Conservation (phyloP, 164 flowering plant species). For the Euptelea pleiosperma region DNA sequence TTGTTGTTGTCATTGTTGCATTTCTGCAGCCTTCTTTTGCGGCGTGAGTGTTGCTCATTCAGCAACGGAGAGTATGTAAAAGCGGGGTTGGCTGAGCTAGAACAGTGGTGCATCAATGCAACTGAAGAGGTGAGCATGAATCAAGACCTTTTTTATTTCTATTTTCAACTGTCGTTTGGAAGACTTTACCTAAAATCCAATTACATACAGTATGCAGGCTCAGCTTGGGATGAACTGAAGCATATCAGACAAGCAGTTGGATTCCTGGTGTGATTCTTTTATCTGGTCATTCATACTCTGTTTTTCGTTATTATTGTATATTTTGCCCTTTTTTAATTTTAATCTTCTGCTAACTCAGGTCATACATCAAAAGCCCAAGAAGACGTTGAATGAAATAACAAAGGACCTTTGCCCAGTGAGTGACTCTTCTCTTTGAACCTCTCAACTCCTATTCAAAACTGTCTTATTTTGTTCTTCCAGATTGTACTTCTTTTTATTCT, state of each 20-base stretch:
- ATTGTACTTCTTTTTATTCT: constrained; percentile 3
- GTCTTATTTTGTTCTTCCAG: background rate
- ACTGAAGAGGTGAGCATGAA: constrained; percentile 70
- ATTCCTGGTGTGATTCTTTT: constrained; percentile 57
- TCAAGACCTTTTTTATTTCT: background rate
- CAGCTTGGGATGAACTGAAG: constrained; percentile 94
- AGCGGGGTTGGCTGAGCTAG: constrained; percentile 89
- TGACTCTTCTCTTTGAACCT: constrained; percentile 10
- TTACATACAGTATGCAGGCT: constrained; percentile 70
- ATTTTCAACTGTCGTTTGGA: background rate
- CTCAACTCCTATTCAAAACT: background rate
- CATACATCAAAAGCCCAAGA: constrained; percentile 94
- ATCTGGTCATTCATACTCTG: background rate
- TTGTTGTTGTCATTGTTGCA: too few species aligned
- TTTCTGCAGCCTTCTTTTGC: constrained; percentile 80
- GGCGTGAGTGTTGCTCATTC: constrained; percentile 99
- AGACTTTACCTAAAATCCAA: background rate
- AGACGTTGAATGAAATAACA: constrained; percentile 83
- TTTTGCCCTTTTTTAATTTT: background rate
- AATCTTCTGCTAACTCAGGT: constrained; percentile 45
- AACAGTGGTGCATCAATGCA: constrained; percentile 81
- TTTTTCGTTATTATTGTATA: background rate
- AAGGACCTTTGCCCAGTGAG: constrained; percentile 90
- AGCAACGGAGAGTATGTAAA: constrained; percentile 97
- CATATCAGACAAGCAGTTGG: constrained; percentile 99